Evolutionary conservation across 192 early-diverging fungal species (phyloP).

Genomic region (Coemansia sp.): DNA sequence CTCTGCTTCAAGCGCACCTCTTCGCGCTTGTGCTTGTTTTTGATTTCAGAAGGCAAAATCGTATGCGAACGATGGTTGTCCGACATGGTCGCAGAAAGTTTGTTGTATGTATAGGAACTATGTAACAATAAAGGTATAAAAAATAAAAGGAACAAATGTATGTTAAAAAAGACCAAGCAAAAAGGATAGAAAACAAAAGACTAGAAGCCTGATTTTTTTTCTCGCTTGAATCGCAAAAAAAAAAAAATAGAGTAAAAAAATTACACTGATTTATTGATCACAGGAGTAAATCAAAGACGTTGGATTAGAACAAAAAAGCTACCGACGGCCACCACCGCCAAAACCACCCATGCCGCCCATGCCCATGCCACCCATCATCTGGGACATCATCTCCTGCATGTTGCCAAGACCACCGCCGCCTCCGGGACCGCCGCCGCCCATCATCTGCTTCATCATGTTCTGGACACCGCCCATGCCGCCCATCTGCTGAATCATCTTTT

Average conservation of each 20-base stretch:
- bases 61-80: slow-evolving; percentile 16
- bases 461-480: slow-evolving; percentile 58
- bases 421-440: slow-evolving; percentile 58
- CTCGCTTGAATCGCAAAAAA: background rate
- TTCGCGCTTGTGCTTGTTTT: slow-evolving; percentile 85
- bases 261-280: background rate
- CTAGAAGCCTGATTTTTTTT: no score
- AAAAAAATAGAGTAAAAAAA: slow-evolving; percentile 5
- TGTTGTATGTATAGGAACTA: no score
- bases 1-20: slow-evolving; percentile 75
- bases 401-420: slow-evolving; percentile 66
- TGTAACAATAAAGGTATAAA: no score
- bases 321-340: slow-evolving; percentile 34
- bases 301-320: slow-evolving; percentile 13
- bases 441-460: slow-evolving; percentile 70
- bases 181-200: background rate
- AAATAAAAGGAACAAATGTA: background rate
- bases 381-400: slow-evolving; percentile 76
- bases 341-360: slow-evolving; percentile 61
- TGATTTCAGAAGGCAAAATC: slow-evolving; percentile 57
- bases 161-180: no score
- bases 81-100: slow-evolving; percentile 14
- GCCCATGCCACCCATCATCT: slow-evolving; percentile 61
- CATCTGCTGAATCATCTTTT: slow-evolving; percentile 57
- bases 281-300: background rate